Conservation (phyloP, 495 filamentous ascomycete species). For the Xylaria scruposa region DNA sequence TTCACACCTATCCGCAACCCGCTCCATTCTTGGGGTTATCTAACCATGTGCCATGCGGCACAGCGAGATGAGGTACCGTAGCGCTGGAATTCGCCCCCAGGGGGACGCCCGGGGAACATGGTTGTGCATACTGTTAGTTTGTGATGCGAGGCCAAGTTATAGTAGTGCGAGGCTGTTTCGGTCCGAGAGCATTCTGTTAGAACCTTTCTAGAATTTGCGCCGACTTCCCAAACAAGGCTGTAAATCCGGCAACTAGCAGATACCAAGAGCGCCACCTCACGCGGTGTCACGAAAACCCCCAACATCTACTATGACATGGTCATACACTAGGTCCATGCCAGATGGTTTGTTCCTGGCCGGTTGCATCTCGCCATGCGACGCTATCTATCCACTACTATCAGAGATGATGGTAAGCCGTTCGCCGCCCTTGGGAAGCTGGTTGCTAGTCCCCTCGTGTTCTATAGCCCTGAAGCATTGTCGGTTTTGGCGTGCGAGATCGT, state of each 20-base stretch:
- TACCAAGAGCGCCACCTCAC: not conserved
- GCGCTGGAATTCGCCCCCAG: conserved; percentile 16
- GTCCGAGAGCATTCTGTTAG: conserved; percentile 14
- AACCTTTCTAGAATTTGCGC: conserved; percentile 20
- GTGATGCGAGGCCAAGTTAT: not conserved
- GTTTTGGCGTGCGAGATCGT: no score
- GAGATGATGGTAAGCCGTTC: conserved; percentile 1
- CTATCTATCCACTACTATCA: not conserved
- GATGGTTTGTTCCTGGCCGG: not conserved
- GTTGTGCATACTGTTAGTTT: not conserved
- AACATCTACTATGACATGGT: not conserved
- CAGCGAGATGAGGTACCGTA: conserved; percentile 15
- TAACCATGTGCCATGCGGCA: not conserved
- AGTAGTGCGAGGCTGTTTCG: conserved; percentile 6
- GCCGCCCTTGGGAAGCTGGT: not conserved
- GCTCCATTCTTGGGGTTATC: not conserved
- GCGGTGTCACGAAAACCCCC: not conserved
- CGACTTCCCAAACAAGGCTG: conserved; percentile 18
- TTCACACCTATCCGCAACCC: not conserved
- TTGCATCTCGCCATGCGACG: not conserved
- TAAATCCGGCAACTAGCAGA: conserved; percentile 11
- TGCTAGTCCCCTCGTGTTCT: not conserved
- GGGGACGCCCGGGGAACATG: not conserved
- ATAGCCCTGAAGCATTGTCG: not conserved
- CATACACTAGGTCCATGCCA: not conserved